A percentile compares a stretch with the other conserved stretches of the same genome.
Conservation (phyloP, 208 protist genomes). For the Trypanosoma melophagium region DNA sequence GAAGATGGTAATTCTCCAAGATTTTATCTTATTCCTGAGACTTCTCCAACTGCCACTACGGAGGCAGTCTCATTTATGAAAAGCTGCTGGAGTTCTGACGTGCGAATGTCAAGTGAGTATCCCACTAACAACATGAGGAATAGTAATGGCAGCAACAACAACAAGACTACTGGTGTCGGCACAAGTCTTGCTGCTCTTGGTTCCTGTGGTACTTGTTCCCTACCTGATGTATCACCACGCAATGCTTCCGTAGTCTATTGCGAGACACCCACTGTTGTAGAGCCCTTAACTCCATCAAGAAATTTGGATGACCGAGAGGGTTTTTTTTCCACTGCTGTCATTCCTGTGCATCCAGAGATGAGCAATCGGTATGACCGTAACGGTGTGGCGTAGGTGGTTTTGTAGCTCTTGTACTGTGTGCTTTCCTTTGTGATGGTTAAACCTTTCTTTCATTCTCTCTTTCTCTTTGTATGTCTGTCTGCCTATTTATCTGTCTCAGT, state of each 20-base stretch:
- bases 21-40: conserved; percentile 18
- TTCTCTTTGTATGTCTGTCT: background rate
- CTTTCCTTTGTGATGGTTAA: background rate
- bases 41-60: background rate
- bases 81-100: conserved; percentile 16
- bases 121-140: background rate
- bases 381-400: conserved; percentile 59
- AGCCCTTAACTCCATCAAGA: background rate
- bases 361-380: conserved; percentile 25
- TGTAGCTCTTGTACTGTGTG: conserved; percentile 11
- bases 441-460: background rate
- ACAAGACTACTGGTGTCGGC: background rate
- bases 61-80: conserved; percentile 17
- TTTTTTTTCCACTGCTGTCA: conserved; percentile 26
- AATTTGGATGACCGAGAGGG: background rate
- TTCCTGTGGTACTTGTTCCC: background rate
- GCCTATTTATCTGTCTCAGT: background rate
- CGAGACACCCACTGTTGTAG: background rate
- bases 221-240: too few relatives aligned
- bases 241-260: conserved; percentile 10
- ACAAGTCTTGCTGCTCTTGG: background rate
- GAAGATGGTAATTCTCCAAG: background rate
- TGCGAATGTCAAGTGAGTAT: background rate
- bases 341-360: conserved; percentile 35
- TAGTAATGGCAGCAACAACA: background rate